Base-by-base conservation (phyloP, 2,329 filamentous ascomycete genomes). In the Fusarium caatingaense region DNA sequence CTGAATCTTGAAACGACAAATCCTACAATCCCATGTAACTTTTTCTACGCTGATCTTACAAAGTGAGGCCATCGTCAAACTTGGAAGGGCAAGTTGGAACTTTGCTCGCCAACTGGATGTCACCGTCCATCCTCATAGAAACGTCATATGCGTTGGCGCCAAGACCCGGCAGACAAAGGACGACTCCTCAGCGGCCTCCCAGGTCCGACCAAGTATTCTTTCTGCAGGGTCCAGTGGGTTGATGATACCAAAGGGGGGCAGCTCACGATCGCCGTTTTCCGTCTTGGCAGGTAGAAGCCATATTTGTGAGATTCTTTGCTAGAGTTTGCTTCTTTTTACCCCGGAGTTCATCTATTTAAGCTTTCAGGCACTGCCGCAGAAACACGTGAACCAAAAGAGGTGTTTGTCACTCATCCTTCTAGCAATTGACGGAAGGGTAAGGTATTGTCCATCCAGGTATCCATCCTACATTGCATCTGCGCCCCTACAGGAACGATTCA, bases 111-210 rank as follows among this genome's bases (percentile, higher is more conserved):
- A 41, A 42, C 49, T 53, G n/a, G 27, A 53, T 59, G 54, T 45
- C 59, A 57, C 42, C 40, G 21, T 45, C 48, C 37, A 40, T 55
- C 21, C 56, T 66, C 51, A 50, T 50, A n/a, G 51, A 23, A 66
- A 67, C 66, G 66, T 69, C 66, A 69, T 69, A 45, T 41, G 66
- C 21, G 13, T 69, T 61, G 66, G 55, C 56, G 66, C 66, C 66
- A 69, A 69, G 56, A 23, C 50, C 40, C 4, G 45, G 34, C 28
- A 63, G 44, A 66, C 62, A 50, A 66, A 56, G 46, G 18, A 30
- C 34, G 37, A 18, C 45, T 66, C 44, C 55, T 47, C 37, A 69
- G 66, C 66, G 66, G 61, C 66, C 66, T 69, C 66, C 66, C 54
- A 56, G 44, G 15, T 53, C 49, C 49, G 25, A 49, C 21, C 60